phyloP scores from a whole-genome alignment of 1,284 basidiomycete species.

The Fistulina hepatica region DNA sequence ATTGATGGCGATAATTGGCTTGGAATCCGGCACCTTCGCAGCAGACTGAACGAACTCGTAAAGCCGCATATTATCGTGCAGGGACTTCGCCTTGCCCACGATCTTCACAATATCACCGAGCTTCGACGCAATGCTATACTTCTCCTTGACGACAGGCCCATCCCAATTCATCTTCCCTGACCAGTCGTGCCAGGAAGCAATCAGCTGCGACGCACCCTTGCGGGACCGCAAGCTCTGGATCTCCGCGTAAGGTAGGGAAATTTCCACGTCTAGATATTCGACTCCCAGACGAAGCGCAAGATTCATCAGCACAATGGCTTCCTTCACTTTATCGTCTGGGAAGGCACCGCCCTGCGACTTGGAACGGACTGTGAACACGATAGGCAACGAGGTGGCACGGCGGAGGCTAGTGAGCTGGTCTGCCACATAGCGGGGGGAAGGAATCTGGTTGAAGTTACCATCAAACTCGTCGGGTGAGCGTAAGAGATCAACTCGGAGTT shows the following conservation, averaged over 20 bases:
- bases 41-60: slow-evolving; percentile 55
- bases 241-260: slow-evolving; percentile 56
- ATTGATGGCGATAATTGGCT: slow-evolving; percentile 90
- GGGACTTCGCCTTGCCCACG: slow-evolving; percentile 69
- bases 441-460: too few relatives aligned
- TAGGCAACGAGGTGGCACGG: slow-evolving; percentile 69
- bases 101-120: slow-evolving; percentile 90
- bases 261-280: slow-evolving; percentile 92
- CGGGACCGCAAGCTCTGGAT: slow-evolving; percentile 49
- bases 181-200: slow-evolving; percentile 95
- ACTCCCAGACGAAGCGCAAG: slow-evolving; percentile 77
- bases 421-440: slow-evolving; percentile 66
- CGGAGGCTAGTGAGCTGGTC: slow-evolving; percentile 77
- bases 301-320: slow-evolving; percentile 70
- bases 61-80: slow-evolving; percentile 77
- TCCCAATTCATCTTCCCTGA: slow-evolving; percentile 81
- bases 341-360: slow-evolving; percentile 86
- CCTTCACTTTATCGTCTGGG: slow-evolving; percentile 68
- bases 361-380: slow-evolving; percentile 89
- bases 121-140: slow-evolving; percentile 53
- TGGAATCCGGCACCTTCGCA: slow-evolving; percentile 34
- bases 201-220: slow-evolving; percentile 71
- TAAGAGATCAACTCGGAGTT: slow-evolving; percentile 88
- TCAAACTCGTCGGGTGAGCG: slow-evolving; percentile 41
- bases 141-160: slow-evolving; percentile 52